Percentiles rank a stretch among this genome's conserved stretches.
Conservation (phyloP, 371 early-diverging fungal genomes). For the Haplosporangium sp. region DNA sequence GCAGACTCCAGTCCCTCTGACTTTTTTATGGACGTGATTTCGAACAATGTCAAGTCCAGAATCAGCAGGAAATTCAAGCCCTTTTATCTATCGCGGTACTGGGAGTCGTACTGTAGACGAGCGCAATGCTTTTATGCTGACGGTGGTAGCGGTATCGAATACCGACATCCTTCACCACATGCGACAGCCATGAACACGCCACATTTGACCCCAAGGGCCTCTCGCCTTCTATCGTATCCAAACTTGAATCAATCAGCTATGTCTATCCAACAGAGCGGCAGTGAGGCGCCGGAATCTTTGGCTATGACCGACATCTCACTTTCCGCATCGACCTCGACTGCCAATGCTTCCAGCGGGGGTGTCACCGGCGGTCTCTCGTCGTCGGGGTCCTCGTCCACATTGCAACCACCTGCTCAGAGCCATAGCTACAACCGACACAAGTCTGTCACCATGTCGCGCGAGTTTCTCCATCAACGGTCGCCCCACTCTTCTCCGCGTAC, state of each 20-base stretch:
- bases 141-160: conserved; percentile 86
- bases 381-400: conserved; percentile 6
- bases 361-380: neutral
- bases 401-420: conserved; percentile 7
- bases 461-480: conserved; percentile 4
- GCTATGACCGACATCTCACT: conserved; percentile 22
- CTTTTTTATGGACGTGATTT: conserved; percentile 72
- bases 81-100: conserved; percentile 43
- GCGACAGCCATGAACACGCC: conserved; percentile 67
- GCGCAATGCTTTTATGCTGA: conserved; percentile 64
- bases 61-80: conserved; percentile 52
- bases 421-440: conserved; percentile 18
- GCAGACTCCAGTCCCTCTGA: conserved; percentile 68
- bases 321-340: neutral
- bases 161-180: conserved; percentile 65
- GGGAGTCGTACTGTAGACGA: conserved; percentile 52
- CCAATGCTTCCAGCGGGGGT: neutral
- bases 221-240: conserved; percentile 73
- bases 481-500: conserved; percentile 24
- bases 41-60: conserved; percentile 51
- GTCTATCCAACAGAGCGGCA: conserved; percentile 73
- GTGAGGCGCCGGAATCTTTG: conserved; percentile 15
- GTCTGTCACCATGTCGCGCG: conserved; percentile 40
- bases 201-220: conserved; percentile 23
- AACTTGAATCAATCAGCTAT: conserved; percentile 90